Conservation (phyloP, 2,329 filamentous ascomycete genomes). For the Aspergillus awamori region DNA sequence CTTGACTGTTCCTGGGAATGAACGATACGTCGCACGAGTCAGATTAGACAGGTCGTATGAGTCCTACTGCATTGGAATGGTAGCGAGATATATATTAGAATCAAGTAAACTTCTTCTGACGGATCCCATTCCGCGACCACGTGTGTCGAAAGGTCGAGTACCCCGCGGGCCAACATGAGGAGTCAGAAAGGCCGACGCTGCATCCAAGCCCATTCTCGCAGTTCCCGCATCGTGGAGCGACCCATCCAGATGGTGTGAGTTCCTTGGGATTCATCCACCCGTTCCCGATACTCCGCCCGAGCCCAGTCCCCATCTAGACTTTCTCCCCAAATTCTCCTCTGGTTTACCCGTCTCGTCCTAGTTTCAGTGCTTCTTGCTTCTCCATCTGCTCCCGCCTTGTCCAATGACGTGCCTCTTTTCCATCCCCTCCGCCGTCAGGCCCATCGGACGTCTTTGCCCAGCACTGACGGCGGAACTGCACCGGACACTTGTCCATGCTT, state of each 20-base stretch:
- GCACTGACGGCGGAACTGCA: not conserved
- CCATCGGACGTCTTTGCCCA: not conserved
- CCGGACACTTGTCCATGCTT: not conserved
- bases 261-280: too few species aligned
- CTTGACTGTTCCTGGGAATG: not conserved
- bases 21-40: not conserved
- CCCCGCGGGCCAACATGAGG: not conserved
- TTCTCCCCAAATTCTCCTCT: constrained; percentile 8
- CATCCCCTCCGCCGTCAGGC: constrained; percentile 4
- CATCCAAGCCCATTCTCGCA: not conserved
- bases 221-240: not conserved
- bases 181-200: not conserved
- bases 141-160: not conserved
- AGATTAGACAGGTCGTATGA: not conserved
- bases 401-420: constrained; percentile 7
- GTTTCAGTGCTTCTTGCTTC: constrained; percentile 8
- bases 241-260: too few species aligned
- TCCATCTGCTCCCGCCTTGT: constrained; percentile 6
- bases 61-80: not conserved
- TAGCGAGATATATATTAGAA: too few species aligned
- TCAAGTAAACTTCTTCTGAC: too few species aligned
- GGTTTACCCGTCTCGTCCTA: constrained; percentile 29
- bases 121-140: not conserved
- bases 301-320: not conserved
- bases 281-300: too few species aligned